phyloP scores from a whole-genome alignment of 768 basidiomycete genomes.

The Tricholomella constricta region DNA sequence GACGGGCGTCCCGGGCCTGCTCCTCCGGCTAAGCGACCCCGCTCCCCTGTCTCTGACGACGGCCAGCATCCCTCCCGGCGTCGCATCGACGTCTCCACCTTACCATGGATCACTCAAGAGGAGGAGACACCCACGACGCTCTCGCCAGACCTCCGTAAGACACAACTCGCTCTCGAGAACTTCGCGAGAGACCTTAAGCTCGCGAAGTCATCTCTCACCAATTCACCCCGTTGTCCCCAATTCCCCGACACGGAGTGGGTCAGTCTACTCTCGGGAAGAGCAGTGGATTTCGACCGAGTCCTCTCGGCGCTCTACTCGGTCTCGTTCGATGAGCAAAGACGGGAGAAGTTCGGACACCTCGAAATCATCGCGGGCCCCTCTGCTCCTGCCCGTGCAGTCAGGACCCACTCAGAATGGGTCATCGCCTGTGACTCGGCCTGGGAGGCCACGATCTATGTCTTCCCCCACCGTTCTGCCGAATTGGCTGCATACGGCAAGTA shows the following conservation, averaged over 20 bases:
- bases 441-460: no score
- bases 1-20: neutral
- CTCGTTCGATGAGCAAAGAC: neutral
- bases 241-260: constrained; percentile 28
- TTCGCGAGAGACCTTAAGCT: constrained; percentile 12
- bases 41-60: neutral
- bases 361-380: neutral
- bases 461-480: no score
- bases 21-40: constrained; percentile 1
- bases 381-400: constrained; percentile 12
- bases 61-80: neutral
- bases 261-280: no score
- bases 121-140: neutral
- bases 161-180: constrained; percentile 11
- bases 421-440: no score
- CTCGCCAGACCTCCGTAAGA: constrained; percentile 12
- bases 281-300: constrained; percentile 29
- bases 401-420: constrained; percentile 21
- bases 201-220: constrained; percentile 15
- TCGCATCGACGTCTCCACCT: neutral
- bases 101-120: constrained; percentile 2
- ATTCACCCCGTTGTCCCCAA: no score
- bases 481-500: constrained; percentile 21
- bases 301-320: constrained; percentile 21
- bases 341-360: no score